phyloP scores from a whole-genome alignment of 1,284 basidiomycete species.

The Schizophyllum amplum region DNA sequence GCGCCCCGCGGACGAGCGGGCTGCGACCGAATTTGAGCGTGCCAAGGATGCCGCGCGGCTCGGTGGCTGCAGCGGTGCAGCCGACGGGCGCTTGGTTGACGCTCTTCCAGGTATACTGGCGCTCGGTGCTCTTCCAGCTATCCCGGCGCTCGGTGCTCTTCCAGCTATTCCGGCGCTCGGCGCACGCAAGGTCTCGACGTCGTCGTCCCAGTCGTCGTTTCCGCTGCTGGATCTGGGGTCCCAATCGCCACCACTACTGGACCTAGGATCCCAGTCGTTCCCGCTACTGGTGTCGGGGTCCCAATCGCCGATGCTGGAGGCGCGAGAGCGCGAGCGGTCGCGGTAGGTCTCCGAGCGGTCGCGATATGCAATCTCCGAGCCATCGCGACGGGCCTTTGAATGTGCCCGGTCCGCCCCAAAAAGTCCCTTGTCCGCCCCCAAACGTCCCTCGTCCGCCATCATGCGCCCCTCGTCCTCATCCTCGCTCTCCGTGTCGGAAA shows the following conservation, averaged over 20 bases:
- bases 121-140: background rate
- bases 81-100: background rate
- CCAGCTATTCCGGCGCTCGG: too few relatives aligned
- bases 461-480: too few relatives aligned
- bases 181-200: background rate
- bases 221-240: too few relatives aligned
- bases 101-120: too few relatives aligned
- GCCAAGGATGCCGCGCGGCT: background rate
- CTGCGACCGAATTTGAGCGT: background rate
- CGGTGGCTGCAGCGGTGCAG: too few relatives aligned
- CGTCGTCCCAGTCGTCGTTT: background rate
- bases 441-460: slow-evolving; percentile 19
- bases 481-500: slow-evolving; percentile 37
- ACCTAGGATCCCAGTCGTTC: too few relatives aligned
- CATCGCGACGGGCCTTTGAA: background rate
- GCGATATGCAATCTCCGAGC: background rate
- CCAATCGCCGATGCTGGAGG: background rate
- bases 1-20: too few relatives aligned
- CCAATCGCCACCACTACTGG: too few relatives aligned
- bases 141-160: background rate
- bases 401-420: background rate
- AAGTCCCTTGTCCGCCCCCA: slow-evolving; percentile 13
- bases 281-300: too few relatives aligned
- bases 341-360: background rate
- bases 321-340: background rate